phyloP scores from a whole-genome alignment of 1,284 basidiomycete species.

The Trametes hirsuta region DNA sequence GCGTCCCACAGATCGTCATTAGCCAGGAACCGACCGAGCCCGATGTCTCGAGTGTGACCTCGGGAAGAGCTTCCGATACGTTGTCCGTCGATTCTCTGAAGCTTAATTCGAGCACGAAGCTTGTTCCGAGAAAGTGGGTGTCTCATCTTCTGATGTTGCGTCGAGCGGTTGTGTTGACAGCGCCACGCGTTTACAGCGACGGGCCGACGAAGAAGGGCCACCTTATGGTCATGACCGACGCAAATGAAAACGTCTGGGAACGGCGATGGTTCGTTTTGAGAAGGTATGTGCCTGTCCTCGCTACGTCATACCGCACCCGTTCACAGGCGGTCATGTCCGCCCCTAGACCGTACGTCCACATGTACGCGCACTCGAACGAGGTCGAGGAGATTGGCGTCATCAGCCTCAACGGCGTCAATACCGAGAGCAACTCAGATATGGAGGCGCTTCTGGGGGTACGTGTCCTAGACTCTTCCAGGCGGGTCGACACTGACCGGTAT shows the following conservation, averaged over 20 bases:
- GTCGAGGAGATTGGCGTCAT: conserved; percentile 85
- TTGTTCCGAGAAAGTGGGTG: conserved; percentile 70
- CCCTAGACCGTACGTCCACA: conserved; percentile 84
- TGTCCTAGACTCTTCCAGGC: conserved; percentile 12
- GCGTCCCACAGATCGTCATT: conserved; percentile 63
- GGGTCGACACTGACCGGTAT: conserved; percentile 10
- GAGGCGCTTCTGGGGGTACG: conserved; percentile 85
- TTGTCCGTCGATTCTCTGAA: conserved; percentile 58
- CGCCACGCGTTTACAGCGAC: conserved; percentile 53
- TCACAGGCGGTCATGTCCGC: neutral
- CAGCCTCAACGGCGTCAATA: conserved; percentile 82
- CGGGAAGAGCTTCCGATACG: conserved; percentile 44
- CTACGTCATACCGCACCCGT: neutral
- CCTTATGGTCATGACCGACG: conserved; percentile 79
- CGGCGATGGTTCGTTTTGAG: conserved; percentile 88
- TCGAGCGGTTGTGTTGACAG: conserved; percentile 5
- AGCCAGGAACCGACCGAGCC: conserved; percentile 65
- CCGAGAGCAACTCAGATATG: conserved; percentile 87
- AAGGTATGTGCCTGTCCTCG: conserved; percentile 54
- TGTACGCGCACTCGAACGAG: conserved; percentile 84
- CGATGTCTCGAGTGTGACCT: conserved; percentile 48
- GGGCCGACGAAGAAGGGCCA: conserved; percentile 84
- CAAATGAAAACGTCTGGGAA: conserved; percentile 81
- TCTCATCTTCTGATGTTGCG: conserved; percentile 6
- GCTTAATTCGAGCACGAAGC: conserved; percentile 71